Base-by-base conservation (phyloP, 768 basidiomycete species). In the Leucocoprinus leucothites region DNA sequence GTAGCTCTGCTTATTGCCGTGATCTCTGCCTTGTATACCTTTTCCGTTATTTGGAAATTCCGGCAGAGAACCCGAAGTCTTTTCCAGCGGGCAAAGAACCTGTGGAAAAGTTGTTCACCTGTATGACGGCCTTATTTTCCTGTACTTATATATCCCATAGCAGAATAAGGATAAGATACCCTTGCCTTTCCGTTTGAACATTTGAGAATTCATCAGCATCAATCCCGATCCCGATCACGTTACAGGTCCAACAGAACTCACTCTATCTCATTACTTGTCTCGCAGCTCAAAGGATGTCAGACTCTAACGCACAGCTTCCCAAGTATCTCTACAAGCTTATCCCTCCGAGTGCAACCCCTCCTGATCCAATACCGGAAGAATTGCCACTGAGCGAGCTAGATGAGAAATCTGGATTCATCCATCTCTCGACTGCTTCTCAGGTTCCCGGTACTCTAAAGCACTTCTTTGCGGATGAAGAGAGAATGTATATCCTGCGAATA, bases 271-370 rank as follows among this genome's bases (percentile, higher is more conserved):
- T 31, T 21, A 21, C 31, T 49, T 28, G 3, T 14, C n/a, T 49
- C 31, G 13, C 19, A 19, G 8, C 3, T 13, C 48, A 9, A 1
- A 50, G 36, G 2, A 54, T 57, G 46, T 41, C 46, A 24, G n/a
- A 21, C 18, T 21, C 26, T 44, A 43, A 31, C 19, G 49, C 44
- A 36, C 51, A 61, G 43, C 64, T 67, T 60, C 85, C 82, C 3
- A 76, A 70, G 2, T 84, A 83, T 65, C 50, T 87, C 57, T 87
- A 86, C 73, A 87, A 86, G 60, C 76, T 87, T 57, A 66, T 85
- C 28, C 71, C 76, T 11, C 62, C 70, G 36, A 68, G 74, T 8
- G 59, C 73, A 8, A 67, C 77, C n/a, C 73, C 77, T 26, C 65
- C 73, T 1, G 63, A 64, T 6, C 69, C 69, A 1, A 66, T 84